These are phyloP conservation scores for Prunus salicina DNA, from an alignment of 306 rosid species.

Conservation along the genomic window DNA sequence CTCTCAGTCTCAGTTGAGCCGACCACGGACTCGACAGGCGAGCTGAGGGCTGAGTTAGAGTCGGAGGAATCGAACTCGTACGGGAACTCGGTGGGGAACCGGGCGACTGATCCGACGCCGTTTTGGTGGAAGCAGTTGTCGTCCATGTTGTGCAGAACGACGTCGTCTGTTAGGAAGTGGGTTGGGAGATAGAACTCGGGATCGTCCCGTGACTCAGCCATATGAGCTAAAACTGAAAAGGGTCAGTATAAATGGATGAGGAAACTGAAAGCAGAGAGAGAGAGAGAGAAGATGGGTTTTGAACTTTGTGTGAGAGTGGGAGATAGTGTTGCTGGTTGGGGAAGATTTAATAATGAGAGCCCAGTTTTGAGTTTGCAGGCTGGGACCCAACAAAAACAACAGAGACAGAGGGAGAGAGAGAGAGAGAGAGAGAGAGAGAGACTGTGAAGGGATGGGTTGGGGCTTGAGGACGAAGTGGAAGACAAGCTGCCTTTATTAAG, in stretches of 20 bases:
- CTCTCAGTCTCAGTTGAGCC: constrained; percentile 51
- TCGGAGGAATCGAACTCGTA: constrained; percentile 55
- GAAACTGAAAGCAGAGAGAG: neutral
- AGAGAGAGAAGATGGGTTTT: neutral
- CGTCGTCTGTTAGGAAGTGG: constrained; percentile 24
- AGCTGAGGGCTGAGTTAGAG: constrained; percentile 30
- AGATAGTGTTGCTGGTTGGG: constrained; percentile 32
- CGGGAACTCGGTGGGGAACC: constrained; percentile 68
- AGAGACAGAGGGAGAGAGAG: neutral
- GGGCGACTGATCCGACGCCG: neutral
- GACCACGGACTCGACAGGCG: constrained; percentile 46
- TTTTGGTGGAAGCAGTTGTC: neutral
- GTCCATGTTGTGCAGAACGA: constrained; percentile 9
- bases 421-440: neutral
- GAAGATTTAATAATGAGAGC: constrained; percentile 56
- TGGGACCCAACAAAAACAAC: constrained; percentile 29
- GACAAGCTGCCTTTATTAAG: constrained; percentile 75
- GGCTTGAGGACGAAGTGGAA: constrained; percentile 43
- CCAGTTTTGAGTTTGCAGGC: constrained; percentile 40
- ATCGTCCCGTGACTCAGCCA: constrained; percentile 35
- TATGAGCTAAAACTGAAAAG: neutral
- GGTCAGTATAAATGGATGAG: neutral
- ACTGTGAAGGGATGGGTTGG: neutral
- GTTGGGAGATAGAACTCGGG: constrained; percentile 42
- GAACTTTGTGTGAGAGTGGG: neutral